Evolutionary conservation across 176 grass and related monocot genomes (phyloP).

Genomic region (Elaeis guineensis): DNA sequence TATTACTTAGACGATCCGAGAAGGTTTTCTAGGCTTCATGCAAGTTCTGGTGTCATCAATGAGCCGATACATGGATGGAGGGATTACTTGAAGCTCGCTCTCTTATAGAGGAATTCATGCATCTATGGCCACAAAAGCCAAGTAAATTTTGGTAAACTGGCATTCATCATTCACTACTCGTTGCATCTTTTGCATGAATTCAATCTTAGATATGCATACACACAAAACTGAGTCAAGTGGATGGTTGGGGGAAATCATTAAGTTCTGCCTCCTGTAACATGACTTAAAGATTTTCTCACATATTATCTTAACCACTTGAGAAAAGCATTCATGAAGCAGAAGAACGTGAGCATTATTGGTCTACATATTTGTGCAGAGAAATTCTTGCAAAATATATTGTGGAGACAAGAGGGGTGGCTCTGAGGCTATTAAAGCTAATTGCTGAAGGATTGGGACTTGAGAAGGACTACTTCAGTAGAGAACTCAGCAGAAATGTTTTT

Average conservation of each 20-base stretch:
- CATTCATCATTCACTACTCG: no score
- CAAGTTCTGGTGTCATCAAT: conserved; percentile 28
- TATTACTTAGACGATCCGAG: conserved; percentile 41
- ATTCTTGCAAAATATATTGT: conserved; percentile 30
- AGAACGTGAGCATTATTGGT: no score
- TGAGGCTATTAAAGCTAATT: conserved; percentile 49
- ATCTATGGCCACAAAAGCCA: conserved; percentile 51
- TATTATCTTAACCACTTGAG: no score
- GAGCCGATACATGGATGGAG: conserved; percentile 39
- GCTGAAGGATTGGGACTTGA: conserved; percentile 49
- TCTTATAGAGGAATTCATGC: conserved; percentile 17
- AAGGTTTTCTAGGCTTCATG: conserved; percentile 44
- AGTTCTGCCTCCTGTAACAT: no score
- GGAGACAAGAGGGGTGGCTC: conserved; percentile 31
- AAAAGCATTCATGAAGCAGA: no score
- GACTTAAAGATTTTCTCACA: no score
- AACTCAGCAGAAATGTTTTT: conserved; percentile 35
- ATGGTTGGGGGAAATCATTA: no score
- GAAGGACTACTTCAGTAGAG: conserved; percentile 47
- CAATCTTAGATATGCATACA: no score
- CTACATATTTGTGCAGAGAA: conserved; percentile 1
- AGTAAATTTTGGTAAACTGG: conserved; percentile 27
- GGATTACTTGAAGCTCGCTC: conserved; percentile 63
- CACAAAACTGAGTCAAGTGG: no score
- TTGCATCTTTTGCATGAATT: no score